Base-by-base conservation (phyloP, 1,139 yeast species). In the Entelexis sorbosivorans region DNA sequence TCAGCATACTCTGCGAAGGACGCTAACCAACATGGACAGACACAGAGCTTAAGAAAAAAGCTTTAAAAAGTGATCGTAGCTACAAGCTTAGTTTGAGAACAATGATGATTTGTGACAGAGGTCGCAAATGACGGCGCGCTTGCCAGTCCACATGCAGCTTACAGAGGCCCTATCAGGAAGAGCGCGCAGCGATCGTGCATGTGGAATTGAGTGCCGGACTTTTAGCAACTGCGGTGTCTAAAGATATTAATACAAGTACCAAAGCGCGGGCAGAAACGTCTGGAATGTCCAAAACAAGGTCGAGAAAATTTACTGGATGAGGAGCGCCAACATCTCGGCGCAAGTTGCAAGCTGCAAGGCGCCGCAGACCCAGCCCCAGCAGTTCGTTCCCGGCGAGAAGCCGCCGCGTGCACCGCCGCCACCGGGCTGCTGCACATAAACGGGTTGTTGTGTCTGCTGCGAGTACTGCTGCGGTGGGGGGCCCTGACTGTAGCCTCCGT, bases 331-430 rank as follows among this genome's bases (percentile, higher is more conserved):
- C 49, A 56, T 32, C 40, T 56, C 59, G 14, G 54, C 20, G 49
- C 59, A 56, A 13, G 32, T 44, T 3, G 59, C 59, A 13, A 56
- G 50, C 36, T 51, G 52, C 14, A 56, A 16, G 26, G 48, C 34
- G 11, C 59, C 57, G 35, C 56, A 56, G 53, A 52, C 51, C 59
- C 59, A 56, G 24, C 19, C 44, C 56, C 59, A 52, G 49, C 52
- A 40, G 40, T 42, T 40, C 5, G 59, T 34, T 2, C 59, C 58
- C 5, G 53, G 56, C 6, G 35, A 34, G 46, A 29, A 52, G 13
- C 51, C 50, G n/a, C 45, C 48, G 14, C 33, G 7, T 3, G 44
- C 44, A 31, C 49, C 47, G 26, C 36, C 36, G 42, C 50, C 48
- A 16, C 47, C 45, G 17, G 33, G 42, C 36, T 56, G 58, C 48